Evolutionary conservation across 495 filamentous ascomycete genomes (phyloP), one percentile per base, ranked within the genome.

Genomic region (Talaromyces wortmannii): DNA sequence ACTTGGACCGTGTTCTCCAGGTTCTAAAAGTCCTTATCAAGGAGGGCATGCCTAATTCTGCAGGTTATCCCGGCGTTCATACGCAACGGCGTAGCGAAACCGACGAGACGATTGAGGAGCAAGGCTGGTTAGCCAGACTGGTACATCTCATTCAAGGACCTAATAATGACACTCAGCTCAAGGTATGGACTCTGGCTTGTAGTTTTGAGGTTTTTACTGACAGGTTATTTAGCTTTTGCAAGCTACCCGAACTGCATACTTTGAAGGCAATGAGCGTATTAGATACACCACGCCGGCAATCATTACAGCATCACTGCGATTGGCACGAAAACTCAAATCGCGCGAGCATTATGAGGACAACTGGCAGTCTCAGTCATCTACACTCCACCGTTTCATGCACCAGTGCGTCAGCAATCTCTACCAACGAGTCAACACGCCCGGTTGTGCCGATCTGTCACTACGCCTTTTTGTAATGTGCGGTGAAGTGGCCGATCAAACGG

Each of bases 101-200:
- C 1, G 95, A 97, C 43, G 94, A 98, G 70, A 97, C 92, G 0
- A 83, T 97, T 57, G 92, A 97, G 68, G 94, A 97, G 69, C 94
- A 98, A 78, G 94, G 94, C 36, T 95, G 91, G 87, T 75, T 98
- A 48, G 94, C 95, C 44, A 79, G 95, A 63, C 81, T 98, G 53
- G 83, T 96, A 17, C 95, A 98, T 71, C 75, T 97, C 31, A 82
- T 98, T 31, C 75, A 91, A 56, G 85, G 82, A 12, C 75, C 88
- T 18, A 80, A 92, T 63, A 97, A 98, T 62, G 91, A 95, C 61
- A 95, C 88, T 0, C 94, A 98, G 65, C 89, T 95, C 71, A 90
- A 91, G 74, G 82, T 83, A 70, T 40, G 61, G 7, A 7, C 15
- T 45, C 31, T 45, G 31, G 8, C 7, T 42, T n/a, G 17, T 31